phyloP scores from a whole-genome alignment of 768 basidiomycete species.

The Panellus pusillus region DNA sequence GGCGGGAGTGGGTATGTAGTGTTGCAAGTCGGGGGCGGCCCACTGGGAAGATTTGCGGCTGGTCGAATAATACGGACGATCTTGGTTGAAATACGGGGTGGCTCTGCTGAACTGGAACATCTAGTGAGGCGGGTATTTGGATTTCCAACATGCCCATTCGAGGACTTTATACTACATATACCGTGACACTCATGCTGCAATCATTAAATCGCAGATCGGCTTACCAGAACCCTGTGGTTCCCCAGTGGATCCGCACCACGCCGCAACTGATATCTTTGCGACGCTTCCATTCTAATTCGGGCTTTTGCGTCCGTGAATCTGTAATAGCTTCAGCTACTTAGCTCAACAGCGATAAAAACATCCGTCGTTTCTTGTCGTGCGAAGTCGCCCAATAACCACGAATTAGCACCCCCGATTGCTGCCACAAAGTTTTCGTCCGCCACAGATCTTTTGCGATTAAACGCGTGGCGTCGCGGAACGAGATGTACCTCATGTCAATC shows the following conservation, averaged over 20 bases:
- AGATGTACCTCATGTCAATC: slow-evolving; percentile 10
- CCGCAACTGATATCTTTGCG: slow-evolving; percentile 2
- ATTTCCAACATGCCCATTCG: not conserved
- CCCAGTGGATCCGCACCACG: slow-evolving; percentile 11
- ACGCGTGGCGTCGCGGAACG: slow-evolving; percentile 6
- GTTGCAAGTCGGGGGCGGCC: not conserved
- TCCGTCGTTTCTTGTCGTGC: no score
- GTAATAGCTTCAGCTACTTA: not conserved
- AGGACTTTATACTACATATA: slow-evolving; percentile 11
- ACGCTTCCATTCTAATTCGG: slow-evolving; percentile 7
- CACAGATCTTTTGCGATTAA: slow-evolving; percentile 7
- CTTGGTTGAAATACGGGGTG: slow-evolving; percentile 9
- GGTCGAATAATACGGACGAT: slow-evolving; percentile 15
- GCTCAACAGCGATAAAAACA: no score
- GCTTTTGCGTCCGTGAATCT: not conserved
- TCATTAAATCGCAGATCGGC: slow-evolving; percentile 15
- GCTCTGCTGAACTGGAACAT: slow-evolving; percentile 10
- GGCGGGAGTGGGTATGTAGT: slow-evolving; percentile 21
- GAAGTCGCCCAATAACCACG: no score
- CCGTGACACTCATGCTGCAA: slow-evolving; percentile 5
- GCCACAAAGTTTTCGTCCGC: not conserved
- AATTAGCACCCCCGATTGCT: no score
- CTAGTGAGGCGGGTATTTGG: not conserved
- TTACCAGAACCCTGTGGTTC: slow-evolving; percentile 1
- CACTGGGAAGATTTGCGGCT: slow-evolving; percentile 10